These are phyloP conservation scores for Porcisia deanei DNA, from an alignment of 208 protist species.

Conservation along the genomic window DNA sequence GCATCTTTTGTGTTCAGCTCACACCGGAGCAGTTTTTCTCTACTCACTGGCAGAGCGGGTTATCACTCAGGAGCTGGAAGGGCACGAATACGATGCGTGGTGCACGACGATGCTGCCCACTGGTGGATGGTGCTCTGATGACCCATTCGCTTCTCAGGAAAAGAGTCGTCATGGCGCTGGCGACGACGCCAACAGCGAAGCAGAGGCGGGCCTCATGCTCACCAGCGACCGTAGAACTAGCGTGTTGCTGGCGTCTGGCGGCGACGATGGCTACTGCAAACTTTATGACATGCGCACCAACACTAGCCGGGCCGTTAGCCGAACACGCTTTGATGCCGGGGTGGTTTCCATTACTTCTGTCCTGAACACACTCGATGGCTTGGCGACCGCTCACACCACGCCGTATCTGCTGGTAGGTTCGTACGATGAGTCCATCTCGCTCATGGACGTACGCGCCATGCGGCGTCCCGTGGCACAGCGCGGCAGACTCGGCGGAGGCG, in stretches of 20 bases:
- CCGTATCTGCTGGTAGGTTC: slow-evolving; percentile 71
- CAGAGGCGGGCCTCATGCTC: not conserved
- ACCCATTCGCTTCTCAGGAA: not conserved
- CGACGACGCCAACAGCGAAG: not conserved
- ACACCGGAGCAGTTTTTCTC: slow-evolving; percentile 60
- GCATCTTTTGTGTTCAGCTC: slow-evolving; percentile 68
- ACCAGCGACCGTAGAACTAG: not conserved
- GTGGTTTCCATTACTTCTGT: slow-evolving; percentile 82
- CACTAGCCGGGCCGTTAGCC: slow-evolving; percentile 19
- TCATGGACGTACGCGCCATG: slow-evolving; percentile 62
- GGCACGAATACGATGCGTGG: slow-evolving; percentile 87
- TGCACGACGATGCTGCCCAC: slow-evolving; percentile 59
- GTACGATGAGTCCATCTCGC: slow-evolving; percentile 79
- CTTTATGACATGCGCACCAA: slow-evolving; percentile 55
- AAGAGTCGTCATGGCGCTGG: not conserved
- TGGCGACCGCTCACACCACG: slow-evolving; percentile 15
- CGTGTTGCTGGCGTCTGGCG: slow-evolving; percentile 58
- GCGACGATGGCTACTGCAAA: slow-evolving; percentile 77
- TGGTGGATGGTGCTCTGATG: slow-evolving; percentile 6
- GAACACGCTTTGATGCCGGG: slow-evolving; percentile 65
- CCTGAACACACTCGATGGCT: slow-evolving; percentile 14
- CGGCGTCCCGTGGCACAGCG: slow-evolving; percentile 48
- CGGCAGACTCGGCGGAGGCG: slow-evolving; percentile 64
- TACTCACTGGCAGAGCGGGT: slow-evolving; percentile 35
- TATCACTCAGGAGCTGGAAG: slow-evolving; percentile 40